Conservation (phyloP, 345 rosid genomes). For the Salix udensis region DNA sequence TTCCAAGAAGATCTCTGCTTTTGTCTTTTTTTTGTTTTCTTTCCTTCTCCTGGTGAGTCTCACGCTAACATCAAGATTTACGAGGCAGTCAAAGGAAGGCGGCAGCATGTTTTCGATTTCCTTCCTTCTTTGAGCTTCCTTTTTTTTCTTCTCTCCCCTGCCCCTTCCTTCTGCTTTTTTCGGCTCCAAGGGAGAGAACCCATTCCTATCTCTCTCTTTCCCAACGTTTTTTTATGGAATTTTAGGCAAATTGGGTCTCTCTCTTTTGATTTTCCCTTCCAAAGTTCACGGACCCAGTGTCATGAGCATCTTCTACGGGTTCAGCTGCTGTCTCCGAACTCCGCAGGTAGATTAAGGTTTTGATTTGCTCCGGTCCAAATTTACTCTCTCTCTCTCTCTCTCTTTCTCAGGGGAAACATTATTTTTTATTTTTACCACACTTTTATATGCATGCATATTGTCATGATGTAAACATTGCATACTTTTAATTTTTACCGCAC, state of each 20-base stretch:
- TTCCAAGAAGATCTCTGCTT: slow-evolving; percentile 33
- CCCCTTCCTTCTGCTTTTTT: background rate
- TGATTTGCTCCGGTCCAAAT: no score
- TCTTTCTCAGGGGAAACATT: no score
- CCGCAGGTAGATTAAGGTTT: background rate
- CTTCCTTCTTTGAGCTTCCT: slow-evolving; percentile 12
- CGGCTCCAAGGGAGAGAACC: slow-evolving; percentile 10
- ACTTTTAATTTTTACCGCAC: no score
- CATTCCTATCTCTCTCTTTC: slow-evolving; percentile 6
- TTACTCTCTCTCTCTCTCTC: no score
- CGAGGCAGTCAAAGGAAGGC: slow-evolving; percentile 47
- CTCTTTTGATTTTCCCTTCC: slow-evolving; percentile 10
- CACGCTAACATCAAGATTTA: slow-evolving; percentile 20
- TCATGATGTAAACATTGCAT: background rate
- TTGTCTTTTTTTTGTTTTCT: slow-evolving; percentile 11
- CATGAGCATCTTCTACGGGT: background rate
- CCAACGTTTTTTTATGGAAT: slow-evolving; percentile 4
- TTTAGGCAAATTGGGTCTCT: slow-evolving; percentile 4
- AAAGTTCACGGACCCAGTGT: background rate
- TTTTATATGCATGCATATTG: no score
- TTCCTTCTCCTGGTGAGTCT: background rate
- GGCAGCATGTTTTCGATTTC: slow-evolving; percentile 5
- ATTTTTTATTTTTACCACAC: background rate
- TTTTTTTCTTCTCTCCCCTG: no score
- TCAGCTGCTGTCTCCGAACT: background rate